Conservation (phyloP, 805 yeast species). For the Teunomyces atbi region DNA sequence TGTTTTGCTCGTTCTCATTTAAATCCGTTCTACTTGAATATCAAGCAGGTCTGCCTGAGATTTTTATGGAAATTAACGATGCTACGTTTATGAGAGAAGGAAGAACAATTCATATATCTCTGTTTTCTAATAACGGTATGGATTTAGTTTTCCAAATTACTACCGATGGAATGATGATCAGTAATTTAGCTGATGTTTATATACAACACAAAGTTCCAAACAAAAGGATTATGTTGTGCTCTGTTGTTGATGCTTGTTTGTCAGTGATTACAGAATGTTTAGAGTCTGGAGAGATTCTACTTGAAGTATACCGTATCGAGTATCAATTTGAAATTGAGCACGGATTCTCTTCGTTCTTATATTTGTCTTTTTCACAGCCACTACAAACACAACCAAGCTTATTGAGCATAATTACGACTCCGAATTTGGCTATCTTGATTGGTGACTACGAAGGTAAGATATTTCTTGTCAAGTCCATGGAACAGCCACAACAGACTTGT, state of each 20-base stretch:
- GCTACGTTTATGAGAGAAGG: not conserved
- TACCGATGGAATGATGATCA: conserved; percentile 16
- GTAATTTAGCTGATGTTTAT: conserved; percentile 18
- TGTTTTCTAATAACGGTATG: conserved; percentile 7
- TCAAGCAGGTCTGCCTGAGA: conserved; percentile 19
- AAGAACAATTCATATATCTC: conserved; percentile 7
- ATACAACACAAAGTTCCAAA: conserved; percentile 6
- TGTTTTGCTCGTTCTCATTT: conserved; percentile 39
- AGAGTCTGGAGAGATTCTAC: not conserved
- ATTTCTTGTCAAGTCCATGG: not conserved
- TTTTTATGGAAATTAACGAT: conserved; percentile 25
- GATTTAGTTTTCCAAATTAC: conserved; percentile 28
- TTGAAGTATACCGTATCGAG: conserved; percentile 7
- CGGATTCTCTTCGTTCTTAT: conserved; percentile 1
- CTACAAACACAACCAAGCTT: conserved; percentile 5
- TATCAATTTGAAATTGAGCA: conserved; percentile 1
- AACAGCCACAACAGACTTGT: not conserved
- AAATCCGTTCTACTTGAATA: conserved; percentile 36
- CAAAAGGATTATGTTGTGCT: conserved; percentile 13
- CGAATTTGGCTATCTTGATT: not conserved
- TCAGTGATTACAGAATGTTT: conserved; percentile 16
- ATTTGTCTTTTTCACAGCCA: not conserved
- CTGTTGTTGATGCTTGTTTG: conserved; percentile 8
- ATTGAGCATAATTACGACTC: not conserved
- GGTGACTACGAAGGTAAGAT: not conserved